Conservation (phyloP, 345 rosid species). For the Geranium brycei region DNA sequence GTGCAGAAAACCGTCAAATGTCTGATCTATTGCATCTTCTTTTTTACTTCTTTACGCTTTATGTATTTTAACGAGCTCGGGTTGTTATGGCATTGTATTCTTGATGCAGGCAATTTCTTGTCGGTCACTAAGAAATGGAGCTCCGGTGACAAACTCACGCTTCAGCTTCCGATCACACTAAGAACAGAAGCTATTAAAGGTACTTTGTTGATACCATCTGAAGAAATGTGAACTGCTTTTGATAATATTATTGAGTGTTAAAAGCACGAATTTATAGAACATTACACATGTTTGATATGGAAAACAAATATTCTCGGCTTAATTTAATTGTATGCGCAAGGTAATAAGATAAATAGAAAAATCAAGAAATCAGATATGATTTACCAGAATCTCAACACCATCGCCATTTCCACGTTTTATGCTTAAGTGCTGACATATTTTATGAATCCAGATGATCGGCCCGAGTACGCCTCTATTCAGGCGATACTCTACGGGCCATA, state of each 20-base stretch:
- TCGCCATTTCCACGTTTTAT: no score
- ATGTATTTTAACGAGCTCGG: not conserved
- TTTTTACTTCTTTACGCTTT: not conserved
- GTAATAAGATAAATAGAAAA: no score
- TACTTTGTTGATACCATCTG: slow-evolving; percentile 10
- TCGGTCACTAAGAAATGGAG: slow-evolving; percentile 44
- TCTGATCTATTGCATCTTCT: not conserved
- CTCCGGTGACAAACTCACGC: slow-evolving; percentile 35
- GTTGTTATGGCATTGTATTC: not conserved
- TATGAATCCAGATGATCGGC: slow-evolving; percentile 50
- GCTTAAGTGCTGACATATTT: not conserved
- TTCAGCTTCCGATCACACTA: slow-evolving; percentile 46
- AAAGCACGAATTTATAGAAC: no score
- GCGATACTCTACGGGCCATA: slow-evolving; percentile 89
- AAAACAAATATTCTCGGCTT: no score
- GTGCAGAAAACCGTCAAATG: slow-evolving; percentile 16
- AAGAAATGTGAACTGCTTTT: no score
- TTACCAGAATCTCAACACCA: no score
- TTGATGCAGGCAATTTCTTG: slow-evolving; percentile 48
- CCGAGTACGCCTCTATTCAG: slow-evolving; percentile 51
- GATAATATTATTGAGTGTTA: no score
- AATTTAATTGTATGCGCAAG: no score
- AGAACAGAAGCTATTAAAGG: slow-evolving; percentile 71
- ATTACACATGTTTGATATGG: no score
- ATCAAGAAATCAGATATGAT: no score